Base-by-base conservation (phyloP, 805 yeast species). In the Hanseniaspora nectarophila region DNA sequence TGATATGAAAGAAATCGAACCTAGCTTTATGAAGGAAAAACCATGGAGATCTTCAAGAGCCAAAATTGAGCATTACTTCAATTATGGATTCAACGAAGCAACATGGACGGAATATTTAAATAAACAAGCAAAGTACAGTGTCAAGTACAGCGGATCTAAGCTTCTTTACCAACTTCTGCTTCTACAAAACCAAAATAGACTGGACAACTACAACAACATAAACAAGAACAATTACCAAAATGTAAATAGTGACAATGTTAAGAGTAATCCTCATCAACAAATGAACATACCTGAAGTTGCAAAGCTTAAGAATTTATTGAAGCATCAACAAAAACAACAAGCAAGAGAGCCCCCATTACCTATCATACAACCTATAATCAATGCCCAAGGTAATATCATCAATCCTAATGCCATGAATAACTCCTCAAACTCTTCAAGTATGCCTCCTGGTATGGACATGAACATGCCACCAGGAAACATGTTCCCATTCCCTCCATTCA, bases 21-120 rank as follows among this genome's bases (percentile, higher is more conserved):
- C 90, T 10, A 90, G 83, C 55, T 82, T 81, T 51, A 69, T 89
- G 45, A 87, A 85, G 57, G 95, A 88, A 58, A 94, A 94, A 69
- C 99, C 99, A 8, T 92, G 99, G 99, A 77, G 98, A 63, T 80
- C 85, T 57, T 97, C 97, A 1, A 98, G 97, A 35, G 95, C 95
- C 3, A 97, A 92, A 67, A 69, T 86, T 38, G 77, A 95, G 7
- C 97, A 92, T 66, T 94, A 88, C 67, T 92, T 92, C 73, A 92
- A 92, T 68, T 92, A 80, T 62, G 98, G 98, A 1, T 92, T 92
- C 63, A 95, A 92, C 64, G 99, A 92, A 69, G 76, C 85, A 58
- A 84, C 97, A 15, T 92, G 99, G 99, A 80, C 84, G 51, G 87
- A 89, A 23, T 92, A 92, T 67, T 81, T 95, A 59, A 73, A 81